phyloP scores from a whole-genome alignment of 495 filamentous ascomycete genomes.

The Trichoderma gamsii region DNA sequence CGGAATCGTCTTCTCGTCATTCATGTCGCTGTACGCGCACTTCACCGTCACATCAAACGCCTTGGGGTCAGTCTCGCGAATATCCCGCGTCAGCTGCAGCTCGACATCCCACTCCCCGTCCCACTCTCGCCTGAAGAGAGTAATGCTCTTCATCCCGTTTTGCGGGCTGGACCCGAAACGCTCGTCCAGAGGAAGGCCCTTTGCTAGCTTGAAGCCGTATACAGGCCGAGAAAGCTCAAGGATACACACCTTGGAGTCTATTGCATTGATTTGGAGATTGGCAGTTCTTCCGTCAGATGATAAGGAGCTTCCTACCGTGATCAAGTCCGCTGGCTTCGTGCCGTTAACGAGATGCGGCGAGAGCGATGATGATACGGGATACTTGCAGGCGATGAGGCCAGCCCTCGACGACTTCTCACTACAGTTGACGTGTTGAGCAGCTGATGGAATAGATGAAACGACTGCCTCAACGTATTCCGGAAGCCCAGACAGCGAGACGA shows the following conservation, averaged over 20 bases:
- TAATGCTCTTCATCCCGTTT: constrained; percentile 34
- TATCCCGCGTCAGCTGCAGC: constrained; percentile 54
- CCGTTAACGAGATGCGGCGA: constrained; percentile 50
- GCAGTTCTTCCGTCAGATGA: constrained; percentile 35
- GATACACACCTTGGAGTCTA: constrained; percentile 65
- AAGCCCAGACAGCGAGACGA: constrained; percentile 65
- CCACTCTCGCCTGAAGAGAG: constrained; percentile 72
- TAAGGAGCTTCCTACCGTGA: constrained; percentile 56
- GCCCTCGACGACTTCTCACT: constrained; percentile 23
- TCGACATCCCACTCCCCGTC: constrained; percentile 67
- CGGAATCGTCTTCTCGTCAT: constrained; percentile 63
- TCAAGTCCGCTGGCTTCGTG: constrained; percentile 49
- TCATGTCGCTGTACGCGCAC: constrained; percentile 87
- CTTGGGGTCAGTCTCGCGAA: constrained; percentile 21
- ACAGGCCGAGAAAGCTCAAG: constrained; percentile 59
- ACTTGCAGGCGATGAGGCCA: constrained; percentile 61
- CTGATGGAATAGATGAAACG: constrained; percentile 62
- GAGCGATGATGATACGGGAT: constrained; percentile 48
- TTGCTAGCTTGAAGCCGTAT: constrained; percentile 53
- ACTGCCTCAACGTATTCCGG: constrained; percentile 62
- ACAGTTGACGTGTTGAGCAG: constrained; percentile 58
- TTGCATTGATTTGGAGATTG: constrained; percentile 54
- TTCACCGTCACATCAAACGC: constrained; percentile 53
- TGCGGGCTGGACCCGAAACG: constrained; percentile 52
- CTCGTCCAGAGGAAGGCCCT: constrained; percentile 43